These are phyloP conservation scores for Hypoxylon sp. DNA, from an alignment of 2,329 filamentous ascomycete species.

Conservation along the genomic window DNA sequence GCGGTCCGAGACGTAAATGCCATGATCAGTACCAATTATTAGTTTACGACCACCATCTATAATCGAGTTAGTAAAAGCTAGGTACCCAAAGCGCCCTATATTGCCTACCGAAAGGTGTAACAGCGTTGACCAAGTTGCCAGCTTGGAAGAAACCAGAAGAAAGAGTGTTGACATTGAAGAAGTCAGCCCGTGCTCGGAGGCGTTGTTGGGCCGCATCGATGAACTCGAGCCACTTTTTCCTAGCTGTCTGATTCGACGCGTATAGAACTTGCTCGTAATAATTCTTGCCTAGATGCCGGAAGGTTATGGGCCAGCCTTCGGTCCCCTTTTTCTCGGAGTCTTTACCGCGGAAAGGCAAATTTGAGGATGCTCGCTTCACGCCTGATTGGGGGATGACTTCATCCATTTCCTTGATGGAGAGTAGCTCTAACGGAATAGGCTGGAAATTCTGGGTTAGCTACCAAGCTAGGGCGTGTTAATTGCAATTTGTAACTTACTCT, in stretches of 20 bases:
- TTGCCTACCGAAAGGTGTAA: constrained; percentile 86
- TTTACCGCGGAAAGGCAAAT: constrained; percentile 70
- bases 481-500: constrained; percentile 63
- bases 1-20: constrained; percentile 92
- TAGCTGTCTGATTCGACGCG: constrained; percentile 85
- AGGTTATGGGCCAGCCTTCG: constrained; percentile 94
- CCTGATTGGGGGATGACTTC: constrained; percentile 88
- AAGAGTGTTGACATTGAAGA: constrained; percentile 82
- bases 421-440: constrained; percentile 92
- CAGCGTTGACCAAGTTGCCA: constrained; percentile 91
- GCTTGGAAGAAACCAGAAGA: constrained; percentile 73
- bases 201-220: constrained; percentile 93
- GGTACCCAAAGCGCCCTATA: neutral
- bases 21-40: constrained; percentile 93
- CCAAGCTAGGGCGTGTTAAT: neutral
- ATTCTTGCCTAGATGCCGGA: constrained; percentile 94
- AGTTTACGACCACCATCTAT: constrained; percentile 94
- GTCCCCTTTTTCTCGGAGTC: constrained; percentile 69
- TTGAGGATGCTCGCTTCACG: constrained; percentile 89
- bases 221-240: constrained; percentile 97
- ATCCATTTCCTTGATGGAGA: constrained; percentile 97
- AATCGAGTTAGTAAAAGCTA: constrained; percentile 40
- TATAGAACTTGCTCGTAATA: constrained; percentile 94
- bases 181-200: constrained; percentile 87
- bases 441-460: constrained; percentile 55